phyloP scores from a whole-genome alignment of 208 protist species.

The Lotmaria passim region DNA sequence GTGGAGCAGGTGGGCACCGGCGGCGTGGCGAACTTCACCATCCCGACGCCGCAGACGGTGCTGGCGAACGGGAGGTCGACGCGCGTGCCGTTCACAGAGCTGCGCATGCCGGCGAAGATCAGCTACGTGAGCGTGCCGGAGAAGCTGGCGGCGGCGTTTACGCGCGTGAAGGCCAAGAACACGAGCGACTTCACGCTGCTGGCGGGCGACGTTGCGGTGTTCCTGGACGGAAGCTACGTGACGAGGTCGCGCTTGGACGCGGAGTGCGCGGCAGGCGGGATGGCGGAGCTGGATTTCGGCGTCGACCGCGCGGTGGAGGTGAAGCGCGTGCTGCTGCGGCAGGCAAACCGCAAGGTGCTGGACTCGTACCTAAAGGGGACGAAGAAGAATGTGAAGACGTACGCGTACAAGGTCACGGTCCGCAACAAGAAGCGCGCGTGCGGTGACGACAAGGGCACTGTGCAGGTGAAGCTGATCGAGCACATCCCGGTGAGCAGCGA shows the following conservation, averaged over 20 bases:
- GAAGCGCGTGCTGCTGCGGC: slow-evolving; percentile 34
- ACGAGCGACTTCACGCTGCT: slow-evolving; percentile 31
- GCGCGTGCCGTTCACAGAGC: slow-evolving; percentile 31
- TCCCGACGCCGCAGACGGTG: slow-evolving; percentile 29
- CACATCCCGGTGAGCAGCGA: slow-evolving; percentile 36
- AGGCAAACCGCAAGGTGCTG: slow-evolving; percentile 30
- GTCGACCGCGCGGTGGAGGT: slow-evolving; percentile 33
- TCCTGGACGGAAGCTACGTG: slow-evolving; percentile 37
- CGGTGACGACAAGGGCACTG: slow-evolving; percentile 4
- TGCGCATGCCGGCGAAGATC: slow-evolving; percentile 27
- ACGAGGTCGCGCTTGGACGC: slow-evolving; percentile 18
- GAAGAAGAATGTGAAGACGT: slow-evolving; percentile 24
- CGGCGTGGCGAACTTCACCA: slow-evolving; percentile 30
- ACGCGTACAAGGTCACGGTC: slow-evolving; percentile 29
- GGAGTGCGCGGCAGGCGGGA: slow-evolving; percentile 25
- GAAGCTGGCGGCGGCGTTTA: slow-evolving; percentile 26
- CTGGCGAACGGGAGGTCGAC: slow-evolving; percentile 31
- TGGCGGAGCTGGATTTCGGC: slow-evolving; percentile 28
- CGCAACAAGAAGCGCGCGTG: slow-evolving; percentile 32
- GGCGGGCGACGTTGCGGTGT: slow-evolving; percentile 26
- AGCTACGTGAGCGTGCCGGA: slow-evolving; percentile 32
- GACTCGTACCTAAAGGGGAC: slow-evolving; percentile 28
- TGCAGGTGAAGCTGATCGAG: slow-evolving; percentile 31
- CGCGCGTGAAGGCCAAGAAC: slow-evolving; percentile 28
- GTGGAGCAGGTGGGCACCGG: slow-evolving; percentile 29